Base-by-base conservation (phyloP, 2,329 filamentous ascomycete species). In the Teratosphaeria zuluensis region DNA sequence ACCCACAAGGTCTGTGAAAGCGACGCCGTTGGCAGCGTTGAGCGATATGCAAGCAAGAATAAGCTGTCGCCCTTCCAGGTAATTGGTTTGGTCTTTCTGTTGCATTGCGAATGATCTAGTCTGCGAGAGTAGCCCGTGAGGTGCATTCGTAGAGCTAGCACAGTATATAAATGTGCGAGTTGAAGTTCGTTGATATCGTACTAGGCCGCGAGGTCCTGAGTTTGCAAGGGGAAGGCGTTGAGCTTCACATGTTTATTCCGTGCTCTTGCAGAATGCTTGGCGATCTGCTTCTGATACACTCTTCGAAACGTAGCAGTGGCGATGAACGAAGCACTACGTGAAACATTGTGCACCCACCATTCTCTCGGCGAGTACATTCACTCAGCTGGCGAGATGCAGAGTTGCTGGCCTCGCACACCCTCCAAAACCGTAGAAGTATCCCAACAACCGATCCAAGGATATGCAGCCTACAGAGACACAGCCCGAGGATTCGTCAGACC, bases 1-100 rank as follows among this genome's bases (percentile, higher is more conserved):
- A 16, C 58, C 61, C n/a, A 64, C 56, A 24, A 60, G 54, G 54
- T 66, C 54, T 6, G 51, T 42, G 28, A 57, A 57, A 14, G 55
- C 55, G 4, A 53, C 32, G n/a, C 19, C 55, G 24, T 46, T 51
- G 8, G 54, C 33, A 42, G 42, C 33, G 11, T 56, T 56, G 7
- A 56, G 35, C 7, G 54, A 35, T 21, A 56, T 30, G 21, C 21
- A 24, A 12, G 54, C 35, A 28, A 28, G 12, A 6, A 51, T 21
- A n/a, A 56, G 54, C 4, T 28, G 38, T 30, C 24, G 38, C 19
- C 54, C 54, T 30, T 46, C 24, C 24, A 56, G 54, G 38, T 46
- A 32, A 9, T 56, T 46, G 54, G 54, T 56, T 24, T 56, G 54
- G 24, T 56, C 54, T 24, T 24, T n/a, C 42, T 48, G 42, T 21